A percentile compares a stretch with the other conserved stretches of the same genome.
These are phyloP conservation scores for Plantago coronopus DNA, from an alignment of 305 asterid species.

Conservation along the genomic window DNA sequence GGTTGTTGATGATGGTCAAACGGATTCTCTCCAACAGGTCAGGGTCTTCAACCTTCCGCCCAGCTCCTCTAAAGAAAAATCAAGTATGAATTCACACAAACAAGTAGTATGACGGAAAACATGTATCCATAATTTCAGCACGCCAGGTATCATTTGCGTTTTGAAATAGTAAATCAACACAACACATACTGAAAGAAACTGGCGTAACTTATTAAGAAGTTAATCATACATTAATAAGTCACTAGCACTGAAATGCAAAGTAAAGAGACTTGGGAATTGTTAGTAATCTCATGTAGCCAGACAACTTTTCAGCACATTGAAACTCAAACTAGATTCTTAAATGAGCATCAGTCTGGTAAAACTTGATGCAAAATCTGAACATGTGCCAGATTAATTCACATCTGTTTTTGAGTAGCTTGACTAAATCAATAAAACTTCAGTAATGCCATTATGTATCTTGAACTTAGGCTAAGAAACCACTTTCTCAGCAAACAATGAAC, in stretches of 20 bases:
- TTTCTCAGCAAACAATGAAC: neutral
- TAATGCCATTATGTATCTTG: neutral
- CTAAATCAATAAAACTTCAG: neutral
- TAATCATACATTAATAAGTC: no score
- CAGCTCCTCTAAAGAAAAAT: slow-evolving; percentile 52
- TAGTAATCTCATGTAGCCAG: slow-evolving; percentile 1
- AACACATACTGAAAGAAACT: neutral
- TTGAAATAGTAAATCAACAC: neutral
- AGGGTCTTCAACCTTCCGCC: slow-evolving; percentile 92
- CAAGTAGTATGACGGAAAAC: neutral
- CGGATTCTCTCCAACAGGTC: slow-evolving; percentile 95
- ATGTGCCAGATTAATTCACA: neutral
- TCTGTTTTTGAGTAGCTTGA: no score
- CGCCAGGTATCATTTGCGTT: neutral
- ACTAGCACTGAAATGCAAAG: no score
- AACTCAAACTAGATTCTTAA: neutral
- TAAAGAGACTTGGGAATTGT: neutral
- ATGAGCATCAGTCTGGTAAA: neutral
- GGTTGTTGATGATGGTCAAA: slow-evolving; percentile 82
- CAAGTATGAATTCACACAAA: neutral
- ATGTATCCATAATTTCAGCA: slow-evolving; percentile 5
- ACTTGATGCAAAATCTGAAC: neutral
- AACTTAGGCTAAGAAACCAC: neutral
- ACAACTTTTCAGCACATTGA: neutral
- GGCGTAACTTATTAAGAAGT: neutral